Percentiles rank a stretch among this genome's conserved stretches.
Conservation (phyloP, 108 stramenopile species). For the Fistulifera pelliculosa region DNA sequence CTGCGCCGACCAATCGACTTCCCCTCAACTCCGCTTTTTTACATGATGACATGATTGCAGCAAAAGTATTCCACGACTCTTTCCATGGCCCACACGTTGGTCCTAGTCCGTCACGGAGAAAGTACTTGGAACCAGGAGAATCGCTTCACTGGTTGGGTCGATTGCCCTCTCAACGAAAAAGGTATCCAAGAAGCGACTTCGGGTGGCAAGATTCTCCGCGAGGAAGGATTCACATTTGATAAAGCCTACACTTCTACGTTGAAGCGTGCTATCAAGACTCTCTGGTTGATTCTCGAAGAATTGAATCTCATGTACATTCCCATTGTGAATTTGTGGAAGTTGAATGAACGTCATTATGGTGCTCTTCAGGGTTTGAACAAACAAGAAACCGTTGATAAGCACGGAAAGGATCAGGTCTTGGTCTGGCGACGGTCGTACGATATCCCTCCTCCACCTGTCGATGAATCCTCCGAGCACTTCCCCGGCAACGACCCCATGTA, state of each 20-base stretch:
- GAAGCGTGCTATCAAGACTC: conserved; percentile 90
- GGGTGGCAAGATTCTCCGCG: conserved; percentile 75
- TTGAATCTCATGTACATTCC: conserved; percentile 91
- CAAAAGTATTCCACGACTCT: not conserved
- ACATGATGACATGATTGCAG: no score
- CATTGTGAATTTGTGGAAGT: conserved; percentile 55
- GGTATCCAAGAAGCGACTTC: conserved; percentile 79
- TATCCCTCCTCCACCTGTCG: conserved; percentile 87
- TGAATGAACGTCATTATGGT: conserved; percentile 95
- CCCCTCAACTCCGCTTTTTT: no score
- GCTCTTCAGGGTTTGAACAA: conserved; percentile 94
- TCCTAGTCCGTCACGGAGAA: conserved; percentile 92
- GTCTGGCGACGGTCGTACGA: conserved; percentile 94
- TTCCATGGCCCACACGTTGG: conserved; percentile 34
- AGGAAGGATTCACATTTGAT: conserved; percentile 70
- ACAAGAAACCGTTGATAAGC: conserved; percentile 93
- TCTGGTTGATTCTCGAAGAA: conserved; percentile 80
- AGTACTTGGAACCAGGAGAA: conserved; percentile 92
- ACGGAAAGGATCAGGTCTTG: conserved; percentile 93
- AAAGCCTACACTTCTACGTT: conserved; percentile 94
- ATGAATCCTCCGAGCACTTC: conserved; percentile 59
- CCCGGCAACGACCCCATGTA: conserved; percentile 90
- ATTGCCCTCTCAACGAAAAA: conserved; percentile 81
- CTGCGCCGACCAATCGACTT: no score
- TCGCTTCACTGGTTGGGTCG: conserved; percentile 77